Percentiles rank a stretch among this genome's conserved stretches.
Evolutionary conservation across 1,139 yeast species (phyloP).

Genomic region (Nematodospora anomalae): DNA sequence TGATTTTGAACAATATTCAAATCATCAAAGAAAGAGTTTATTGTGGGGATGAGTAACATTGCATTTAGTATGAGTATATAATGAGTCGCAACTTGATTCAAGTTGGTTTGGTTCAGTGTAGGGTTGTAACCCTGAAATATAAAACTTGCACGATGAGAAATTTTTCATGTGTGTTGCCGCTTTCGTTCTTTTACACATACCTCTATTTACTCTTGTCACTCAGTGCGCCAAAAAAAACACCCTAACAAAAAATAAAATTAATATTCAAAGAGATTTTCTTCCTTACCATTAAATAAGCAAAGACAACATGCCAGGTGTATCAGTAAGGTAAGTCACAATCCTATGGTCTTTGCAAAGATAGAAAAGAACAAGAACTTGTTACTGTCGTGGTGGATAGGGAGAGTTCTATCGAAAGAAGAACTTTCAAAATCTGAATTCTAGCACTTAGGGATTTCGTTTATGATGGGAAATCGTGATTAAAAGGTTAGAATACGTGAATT

Average conservation of each 20-base stretch:
- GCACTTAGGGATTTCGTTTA: too few relatives aligned
- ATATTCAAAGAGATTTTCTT: slow-evolving; percentile 3
- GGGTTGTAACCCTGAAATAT: too few relatives aligned
- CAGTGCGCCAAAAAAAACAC: too few relatives aligned
- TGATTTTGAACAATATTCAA: slow-evolving; percentile 34
- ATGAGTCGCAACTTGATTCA: too few relatives aligned
- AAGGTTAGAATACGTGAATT: too few relatives aligned
- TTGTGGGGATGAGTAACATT: slow-evolving; percentile 12
- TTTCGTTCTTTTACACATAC: too few relatives aligned
- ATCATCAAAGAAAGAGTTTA: slow-evolving; percentile 19
- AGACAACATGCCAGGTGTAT: slow-evolving; percentile 87
- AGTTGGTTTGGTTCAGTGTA: too few relatives aligned
- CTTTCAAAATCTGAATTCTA: neutral
- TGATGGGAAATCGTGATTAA: too few relatives aligned
- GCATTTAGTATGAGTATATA: slow-evolving; percentile 1
- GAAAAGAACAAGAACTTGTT: slow-evolving; percentile 3
- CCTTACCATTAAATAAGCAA: slow-evolving; percentile 17
- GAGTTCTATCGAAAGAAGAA: slow-evolving; percentile 7
- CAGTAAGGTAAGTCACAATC: slow-evolving; percentile 80
- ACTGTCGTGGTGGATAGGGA: slow-evolving; percentile 37
- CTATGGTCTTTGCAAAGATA: slow-evolving; percentile 2
- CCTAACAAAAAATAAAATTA: slow-evolving; percentile 11
- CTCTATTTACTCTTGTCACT: too few relatives aligned
- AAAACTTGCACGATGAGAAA: too few relatives aligned
- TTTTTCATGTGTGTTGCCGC: too few relatives aligned